Percentiles rank a stretch among this genome's conserved stretches.
Evolutionary conservation across 169 alveolate species (phyloP).

Genomic region (Eimeria tenella): DNA sequence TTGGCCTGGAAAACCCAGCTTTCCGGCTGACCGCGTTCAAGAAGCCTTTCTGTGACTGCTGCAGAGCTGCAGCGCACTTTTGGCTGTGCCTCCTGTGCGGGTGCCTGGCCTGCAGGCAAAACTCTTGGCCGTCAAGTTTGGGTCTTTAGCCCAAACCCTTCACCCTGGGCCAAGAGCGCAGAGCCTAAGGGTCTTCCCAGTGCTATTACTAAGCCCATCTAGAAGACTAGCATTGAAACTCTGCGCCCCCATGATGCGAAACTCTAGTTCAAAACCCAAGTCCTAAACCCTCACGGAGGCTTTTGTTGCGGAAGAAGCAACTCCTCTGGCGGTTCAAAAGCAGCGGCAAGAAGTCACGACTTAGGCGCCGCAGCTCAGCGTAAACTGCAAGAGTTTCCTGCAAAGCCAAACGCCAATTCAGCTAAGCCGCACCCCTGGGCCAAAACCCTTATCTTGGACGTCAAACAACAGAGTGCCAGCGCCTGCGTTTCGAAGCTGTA

Average conservation of each 20-base stretch:
- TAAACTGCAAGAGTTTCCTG: constrained; percentile 54
- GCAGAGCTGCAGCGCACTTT: constrained; percentile 48
- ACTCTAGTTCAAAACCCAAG: not conserved
- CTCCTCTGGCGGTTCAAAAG: constrained; percentile 34
- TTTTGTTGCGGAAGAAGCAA: constrained; percentile 15
- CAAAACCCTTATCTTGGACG: not conserved
- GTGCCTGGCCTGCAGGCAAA: constrained; percentile 19
- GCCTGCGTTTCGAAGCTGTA: too few species aligned
- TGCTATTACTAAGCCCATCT: not conserved
- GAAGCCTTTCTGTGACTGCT: constrained; percentile 25
- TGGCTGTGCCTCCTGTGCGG: constrained; percentile 9
- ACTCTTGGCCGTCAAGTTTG: not conserved
- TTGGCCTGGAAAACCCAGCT: not conserved
- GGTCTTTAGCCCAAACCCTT: not conserved
- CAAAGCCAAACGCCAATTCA: not conserved
- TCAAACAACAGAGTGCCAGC: not conserved
- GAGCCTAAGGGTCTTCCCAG: not conserved
- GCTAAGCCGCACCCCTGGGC: not conserved
- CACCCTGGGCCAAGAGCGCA: not conserved
- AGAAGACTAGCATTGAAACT: not conserved
- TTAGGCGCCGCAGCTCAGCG: constrained; percentile 53
- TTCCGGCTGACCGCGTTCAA: constrained; percentile 31
- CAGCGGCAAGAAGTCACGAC: constrained; percentile 57
- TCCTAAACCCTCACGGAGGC: constrained; percentile 6
- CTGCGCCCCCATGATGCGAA: not conserved